Evolutionary conservation across 2,329 filamentous ascomycete species (phyloP), one percentile per base, ranked within the genome.

Genomic region (Fonsecaea erecta): DNA sequence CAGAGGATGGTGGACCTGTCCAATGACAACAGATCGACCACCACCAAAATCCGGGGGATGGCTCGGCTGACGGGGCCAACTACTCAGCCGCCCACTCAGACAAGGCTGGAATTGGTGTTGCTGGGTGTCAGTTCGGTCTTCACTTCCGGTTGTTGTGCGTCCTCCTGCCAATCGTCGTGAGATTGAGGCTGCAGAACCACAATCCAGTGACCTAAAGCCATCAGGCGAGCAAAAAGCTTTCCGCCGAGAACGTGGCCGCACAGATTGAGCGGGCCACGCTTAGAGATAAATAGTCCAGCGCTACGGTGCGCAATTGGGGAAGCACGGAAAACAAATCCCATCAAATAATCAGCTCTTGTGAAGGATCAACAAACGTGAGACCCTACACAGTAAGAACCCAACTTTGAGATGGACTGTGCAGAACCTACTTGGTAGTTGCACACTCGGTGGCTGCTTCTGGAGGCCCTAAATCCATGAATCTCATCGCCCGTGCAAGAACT

Each of bases 51-150:
- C 30, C 34, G 35, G 26, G 28, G 54, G 51, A 43, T 58, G 37
- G 55, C 55, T 46, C 48, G 43, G 54, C 54, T 57, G 54, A 57
- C 54, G 34, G 34, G 35, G 54, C 34, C 54, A 37, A 21, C 54
- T 43, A 26, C 26, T 43, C 34, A 35, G 12, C 53, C 1, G 53
- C 6, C n/a, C 53, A 56, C 8, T 4, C 9, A 21, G 32, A n/a
- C 53, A 55, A 55, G 53, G 53, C 53, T 55, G 53, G 32, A n/a
- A 28, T 3, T 11, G 43, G 24, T 48, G 37, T 5, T 48, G 43
- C 8, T 30, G 28, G 28, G 9, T 48, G 43, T 24, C 12, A 18
- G 14, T 48, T 48, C 43, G 18, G 43, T 18, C 7, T 6, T 16
- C 4, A 4, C 43, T 48, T 24, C 43, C 21, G 43, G 24, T 48